These are phyloP conservation scores for Aspergillus conjunctus DNA, from an alignment of 495 filamentous ascomycete species.

Conservation along the genomic window DNA sequence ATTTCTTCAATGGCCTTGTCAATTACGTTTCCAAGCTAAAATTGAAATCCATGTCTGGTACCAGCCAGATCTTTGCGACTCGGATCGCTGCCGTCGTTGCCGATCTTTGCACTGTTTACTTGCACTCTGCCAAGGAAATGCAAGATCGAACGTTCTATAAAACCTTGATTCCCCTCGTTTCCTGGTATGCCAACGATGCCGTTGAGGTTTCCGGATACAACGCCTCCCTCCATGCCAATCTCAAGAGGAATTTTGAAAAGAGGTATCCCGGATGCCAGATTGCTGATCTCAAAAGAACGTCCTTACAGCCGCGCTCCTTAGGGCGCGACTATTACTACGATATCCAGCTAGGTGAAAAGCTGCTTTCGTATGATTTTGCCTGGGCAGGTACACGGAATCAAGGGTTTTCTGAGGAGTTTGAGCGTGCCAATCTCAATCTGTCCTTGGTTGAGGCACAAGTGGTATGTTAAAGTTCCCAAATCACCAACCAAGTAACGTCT, in stretches of 20 bases:
- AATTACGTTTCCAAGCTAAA: constrained; percentile 66
- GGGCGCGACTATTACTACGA: constrained; percentile 84
- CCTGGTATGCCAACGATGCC: constrained; percentile 74
- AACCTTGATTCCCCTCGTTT: constrained; percentile 69
- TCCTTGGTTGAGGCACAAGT: constrained; percentile 90
- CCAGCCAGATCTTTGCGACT: constrained; percentile 56
- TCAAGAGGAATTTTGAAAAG: constrained; percentile 79
- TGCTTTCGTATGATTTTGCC: constrained; percentile 73
- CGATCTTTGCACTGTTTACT: constrained; percentile 87
- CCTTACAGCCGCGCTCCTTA: constrained; percentile 59
- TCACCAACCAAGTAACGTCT: constrained; percentile 6
- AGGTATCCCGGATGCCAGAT: constrained; percentile 71
- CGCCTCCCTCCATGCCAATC: constrained; percentile 76
- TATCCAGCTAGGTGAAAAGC: constrained; percentile 65
- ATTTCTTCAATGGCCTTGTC: constrained; percentile 69
- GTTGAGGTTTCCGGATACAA: constrained; percentile 79
- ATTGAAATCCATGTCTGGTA: constrained; percentile 47
- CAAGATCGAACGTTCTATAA: constrained; percentile 66
- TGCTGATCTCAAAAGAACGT: constrained; percentile 74
- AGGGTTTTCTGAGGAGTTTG: constrained; percentile 79
- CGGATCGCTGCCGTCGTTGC: constrained; percentile 79
- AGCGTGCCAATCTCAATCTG: constrained; percentile 83
- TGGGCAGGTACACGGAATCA: constrained; percentile 69
- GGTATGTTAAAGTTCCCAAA: constrained; percentile 51
- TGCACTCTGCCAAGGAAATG: constrained; percentile 77